Evolutionary conservation across 768 basidiomycete genomes (phyloP), one percentile per base, ranked within the genome.

Genomic region (Tylopilus subfusipes): DNA sequence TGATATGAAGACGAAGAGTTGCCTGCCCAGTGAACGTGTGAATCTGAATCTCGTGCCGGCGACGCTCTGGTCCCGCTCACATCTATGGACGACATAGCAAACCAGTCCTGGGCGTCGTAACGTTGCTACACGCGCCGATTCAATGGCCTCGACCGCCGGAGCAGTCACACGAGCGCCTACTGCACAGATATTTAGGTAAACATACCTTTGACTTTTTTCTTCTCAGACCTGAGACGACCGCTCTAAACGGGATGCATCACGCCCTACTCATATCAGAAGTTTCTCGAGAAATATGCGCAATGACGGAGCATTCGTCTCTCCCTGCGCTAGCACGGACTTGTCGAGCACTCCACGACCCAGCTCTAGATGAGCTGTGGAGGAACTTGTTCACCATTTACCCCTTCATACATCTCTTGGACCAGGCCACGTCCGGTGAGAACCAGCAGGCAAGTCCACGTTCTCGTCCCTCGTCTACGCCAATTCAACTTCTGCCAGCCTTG

Each of bases 321-420:
- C 40, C 68, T 13, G 49, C 57, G 2, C 33, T 69, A 0, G 66
- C 66, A 4, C 58, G 61, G 4, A 63, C 68, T n/a, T 68, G 66
- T 47, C 61, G 38, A 31, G 55, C 58, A 4, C 53, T 68, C 45
- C 50, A 49, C 6, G 58, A 65, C 34, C 58, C 57, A 30, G 66
- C 68, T 36, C 49, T 68, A 4, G 65, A 68, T 40, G 61, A 63
- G 34, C 21, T 70, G 2, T 68, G 66, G 68, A 50, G 48, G 31
- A 49, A 61, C 27, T 22, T 68, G 40, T 69, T 54, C 45, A 65
- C 48, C 10, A 44, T 68, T 0, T 42, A 57, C 30, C 66, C 66
- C 9, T 58, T 68, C 22, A 14, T 65, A 22, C 52, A 51, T 25
- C 64, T 67, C 39, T 25, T 67, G 27, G 18, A 44, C 3, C 43